phyloP scores from a whole-genome alignment of 2,329 filamentous ascomycete species.

The Periconia digitata region DNA sequence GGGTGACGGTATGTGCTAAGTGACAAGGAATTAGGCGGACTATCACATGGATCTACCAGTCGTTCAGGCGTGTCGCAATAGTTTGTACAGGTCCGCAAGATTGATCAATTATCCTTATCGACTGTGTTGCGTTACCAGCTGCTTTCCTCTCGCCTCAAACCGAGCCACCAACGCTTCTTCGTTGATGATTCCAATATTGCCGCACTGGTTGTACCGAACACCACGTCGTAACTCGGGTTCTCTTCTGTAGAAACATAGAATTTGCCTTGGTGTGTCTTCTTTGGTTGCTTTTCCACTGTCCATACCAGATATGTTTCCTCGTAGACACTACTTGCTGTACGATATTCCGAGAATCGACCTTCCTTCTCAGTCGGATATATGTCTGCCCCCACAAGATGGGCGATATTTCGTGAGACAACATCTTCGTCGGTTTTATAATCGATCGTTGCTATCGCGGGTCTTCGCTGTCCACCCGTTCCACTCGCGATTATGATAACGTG shows the following conservation, averaged over 20 bases:
- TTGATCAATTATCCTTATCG: no score
- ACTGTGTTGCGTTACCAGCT: no score
- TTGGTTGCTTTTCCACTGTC: background rate
- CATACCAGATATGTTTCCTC: slow-evolving; percentile 1
- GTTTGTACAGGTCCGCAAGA: no score
- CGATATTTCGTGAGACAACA: slow-evolving; percentile 1
- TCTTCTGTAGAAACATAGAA: slow-evolving; percentile 4
- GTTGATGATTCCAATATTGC: slow-evolving; percentile 4
- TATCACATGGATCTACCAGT: no score
- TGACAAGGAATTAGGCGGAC: no score
- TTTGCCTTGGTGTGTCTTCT: background rate
- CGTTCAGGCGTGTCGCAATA: no score
- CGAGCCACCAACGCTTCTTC: slow-evolving; percentile 14
- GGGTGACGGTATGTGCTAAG: no score
- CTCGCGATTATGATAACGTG: background rate
- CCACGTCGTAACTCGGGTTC: slow-evolving; percentile 3
- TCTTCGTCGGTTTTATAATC: slow-evolving; percentile 1
- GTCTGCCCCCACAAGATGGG: background rate
- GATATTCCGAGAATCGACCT: background rate
- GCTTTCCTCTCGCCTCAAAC: no score
- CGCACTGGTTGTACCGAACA: slow-evolving; percentile 1
- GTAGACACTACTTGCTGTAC: slow-evolving; percentile 1
- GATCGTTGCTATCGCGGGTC: slow-evolving; percentile 1
- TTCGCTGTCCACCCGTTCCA: background rate
- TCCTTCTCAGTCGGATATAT: background rate